Evolutionary conservation across 106 monocot species (phyloP), one percentile per base, ranked within the genome.

Genomic region (Chionographis japonica): DNA sequence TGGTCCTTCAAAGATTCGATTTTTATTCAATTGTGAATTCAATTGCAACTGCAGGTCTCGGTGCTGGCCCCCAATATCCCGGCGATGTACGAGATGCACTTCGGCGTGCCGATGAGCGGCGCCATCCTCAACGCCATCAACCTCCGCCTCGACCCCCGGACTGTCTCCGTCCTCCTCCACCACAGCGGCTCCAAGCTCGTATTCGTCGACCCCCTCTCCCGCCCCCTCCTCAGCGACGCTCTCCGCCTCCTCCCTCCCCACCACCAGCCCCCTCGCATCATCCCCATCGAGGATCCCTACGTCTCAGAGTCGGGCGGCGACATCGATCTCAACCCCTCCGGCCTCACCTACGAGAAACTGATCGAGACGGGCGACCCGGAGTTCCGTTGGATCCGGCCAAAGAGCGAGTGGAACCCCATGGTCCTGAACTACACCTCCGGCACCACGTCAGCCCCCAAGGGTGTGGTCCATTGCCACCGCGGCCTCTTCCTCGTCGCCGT

Each of bases 41-140:
- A n/a, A n/a, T n/a, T n/a, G n/a, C n/a, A n/a, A 27, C 27, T 27
- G 27, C 27, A 79, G 79, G 79, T 79, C 0, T 79, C 79, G 6
- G 74, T 79, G 4, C 38, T 79, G 38, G 62, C 79, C 4, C 79
- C 79, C 2, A 79, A 79, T 37, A 49, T 20, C 6, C 87, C 87
- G 70, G 80, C 87, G 12, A 87, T 87, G 87, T 87, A 87, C 80
- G 87, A 87, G 73, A 79, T 82, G 83, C 83, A 87, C 61, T 87
- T 87, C 74, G 87, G 72, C 20, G 80, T 87, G 17, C 87, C 87
- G 38, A 87, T 87, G 87, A 69, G 67, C 60, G 87, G 87, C 12
- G 83, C 87, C 19, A 63, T 79, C 2, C 79, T 83, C 49, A 78
- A 68, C 67, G 78, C 56, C 37, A 74, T 83, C 58, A 83, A 83